phyloP scores from a whole-genome alignment of 169 alveolate species.

The Toxoplasma gondii region DNA sequence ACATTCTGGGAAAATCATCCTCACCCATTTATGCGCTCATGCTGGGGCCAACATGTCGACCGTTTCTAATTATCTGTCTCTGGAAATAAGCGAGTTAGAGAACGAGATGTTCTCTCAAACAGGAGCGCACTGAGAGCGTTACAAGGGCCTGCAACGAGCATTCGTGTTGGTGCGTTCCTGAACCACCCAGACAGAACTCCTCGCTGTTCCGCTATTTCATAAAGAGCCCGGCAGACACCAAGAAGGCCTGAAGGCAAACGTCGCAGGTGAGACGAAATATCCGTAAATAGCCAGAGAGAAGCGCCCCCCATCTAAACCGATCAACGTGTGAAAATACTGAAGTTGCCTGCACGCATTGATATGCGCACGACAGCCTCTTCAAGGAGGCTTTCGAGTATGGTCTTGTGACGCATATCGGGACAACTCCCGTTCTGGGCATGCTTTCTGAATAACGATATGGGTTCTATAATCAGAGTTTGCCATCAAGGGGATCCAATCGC shows the following conservation, averaged over 20 bases:
- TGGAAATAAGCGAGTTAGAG: neutral
- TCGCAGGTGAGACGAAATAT: neutral
- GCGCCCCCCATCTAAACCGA: too few relatives aligned
- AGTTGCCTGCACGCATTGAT: too few relatives aligned
- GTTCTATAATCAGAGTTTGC: too few relatives aligned
- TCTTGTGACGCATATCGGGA: too few relatives aligned
- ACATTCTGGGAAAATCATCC: too few relatives aligned
- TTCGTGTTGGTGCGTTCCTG: conserved; percentile 3
- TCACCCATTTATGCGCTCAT: too few relatives aligned
- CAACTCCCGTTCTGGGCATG: too few relatives aligned
- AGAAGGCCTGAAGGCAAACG: neutral
- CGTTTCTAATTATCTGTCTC: neutral
- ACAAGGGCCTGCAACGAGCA: conserved; percentile 4
- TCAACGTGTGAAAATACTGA: too few relatives aligned
- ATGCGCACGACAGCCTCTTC: too few relatives aligned
- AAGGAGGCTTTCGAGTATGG: too few relatives aligned
- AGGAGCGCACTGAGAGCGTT: neutral
- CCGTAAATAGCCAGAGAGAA: neutral
- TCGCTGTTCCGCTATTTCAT: neutral
- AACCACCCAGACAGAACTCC: neutral
- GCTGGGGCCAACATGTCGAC: neutral
- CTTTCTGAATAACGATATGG: too few relatives aligned
- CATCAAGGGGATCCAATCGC: too few relatives aligned
- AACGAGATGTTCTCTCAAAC: neutral
- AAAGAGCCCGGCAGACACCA: conserved; percentile 11